Base-by-base conservation (phyloP, 2,329 filamentous ascomycete genomes). In the Colletotrichum sp. region DNA sequence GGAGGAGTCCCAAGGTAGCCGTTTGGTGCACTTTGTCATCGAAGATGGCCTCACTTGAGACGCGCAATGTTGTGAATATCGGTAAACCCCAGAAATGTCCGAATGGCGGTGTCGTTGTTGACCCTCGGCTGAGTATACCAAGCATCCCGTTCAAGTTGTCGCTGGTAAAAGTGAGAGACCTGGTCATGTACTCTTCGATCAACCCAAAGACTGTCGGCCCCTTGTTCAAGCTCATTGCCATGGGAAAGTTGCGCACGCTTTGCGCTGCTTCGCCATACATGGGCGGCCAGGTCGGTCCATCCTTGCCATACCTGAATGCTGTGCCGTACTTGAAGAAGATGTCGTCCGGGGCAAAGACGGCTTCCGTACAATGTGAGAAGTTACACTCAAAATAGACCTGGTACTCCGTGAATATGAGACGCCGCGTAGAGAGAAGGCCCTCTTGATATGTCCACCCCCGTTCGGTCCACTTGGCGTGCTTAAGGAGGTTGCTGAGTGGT, bases 391-490 rank as follows among this genome's bases (percentile, higher is more conserved):
- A 86, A 69, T 84, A 85, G 79, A 84, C 83, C 71, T 86, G 83
- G 38, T 83, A 79, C n/a, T 83, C 80, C 7, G 84, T 85, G 38
- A 86, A 86, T 52, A 85, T 79, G 9, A 86, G 81, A 4, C 84
- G 80, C 15, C 84, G 81, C 12, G 82, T 78, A 13, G 84, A 82
- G 6, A 85, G 78, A 0, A 85, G 77, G 3, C 81, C 83, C 75
- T 86, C 84, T 68, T 86, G 84, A 30, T 84, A 86, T 0, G 84
- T 86, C 84, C 84, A 86, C 9, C 82, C 84, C 24, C 84, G 79
- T 1, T 81, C 80, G 15, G 80, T 82, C 84, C 84, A 86, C 4
- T 76, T 78, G 1, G 83, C 84, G 71, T 80, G 84, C 1, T 82
- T 81, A 2, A 84, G 28, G 8, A 36, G 9, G 15, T 26, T 16